A percentile compares a stretch with the other conserved stretches of the same genome.
phyloP scores from a whole-genome alignment of 148 eudicot species.

The Oxyria digyna region DNA sequence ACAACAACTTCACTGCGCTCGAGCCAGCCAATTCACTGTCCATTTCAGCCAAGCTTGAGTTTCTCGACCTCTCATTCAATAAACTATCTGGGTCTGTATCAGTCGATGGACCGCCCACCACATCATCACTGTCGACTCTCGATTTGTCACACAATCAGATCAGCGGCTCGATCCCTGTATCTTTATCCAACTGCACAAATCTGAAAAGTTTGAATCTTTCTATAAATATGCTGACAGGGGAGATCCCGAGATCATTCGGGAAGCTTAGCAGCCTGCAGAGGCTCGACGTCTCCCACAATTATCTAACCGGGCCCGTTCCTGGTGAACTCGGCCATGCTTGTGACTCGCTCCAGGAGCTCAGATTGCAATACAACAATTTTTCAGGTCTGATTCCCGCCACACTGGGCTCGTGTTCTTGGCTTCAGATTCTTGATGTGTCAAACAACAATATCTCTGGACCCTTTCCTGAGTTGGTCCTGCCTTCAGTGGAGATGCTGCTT shows the following conservation, averaged over 20 bases:
- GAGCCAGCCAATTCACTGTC: conserved; percentile 34
- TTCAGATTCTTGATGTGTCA: conserved; percentile 57
- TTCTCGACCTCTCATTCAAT: conserved; percentile 56
- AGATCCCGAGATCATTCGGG: conserved; percentile 43
- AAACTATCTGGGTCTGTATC: conserved; percentile 33
- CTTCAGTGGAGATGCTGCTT: conserved; percentile 44
- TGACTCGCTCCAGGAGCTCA: conserved; percentile 49
- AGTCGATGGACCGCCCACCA: conserved; percentile 21
- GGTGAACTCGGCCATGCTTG: conserved; percentile 52
- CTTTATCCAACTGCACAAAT: conserved; percentile 33
- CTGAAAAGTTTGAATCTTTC: conserved; percentile 48
- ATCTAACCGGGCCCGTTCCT: conserved; percentile 55
- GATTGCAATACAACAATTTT: conserved; percentile 50
- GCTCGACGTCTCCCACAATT: conserved; percentile 69
- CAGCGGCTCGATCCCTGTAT: conserved; percentile 22
- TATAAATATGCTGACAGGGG: conserved; percentile 39
- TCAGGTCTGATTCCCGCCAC: conserved; percentile 58
- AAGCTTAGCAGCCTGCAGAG: conserved; percentile 35
- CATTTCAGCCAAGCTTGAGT: conserved; percentile 27
- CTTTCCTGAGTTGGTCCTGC: conserved; percentile 41
- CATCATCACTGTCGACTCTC: conserved; percentile 25
- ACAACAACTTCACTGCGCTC: conserved; percentile 53
- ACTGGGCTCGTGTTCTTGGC: conserved; percentile 49
- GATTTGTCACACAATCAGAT: conserved; percentile 51
- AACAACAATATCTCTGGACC: conserved; percentile 65